Base-by-base conservation (phyloP, 352 stramenopile genomes). In the Globisporangium ultimum region DNA sequence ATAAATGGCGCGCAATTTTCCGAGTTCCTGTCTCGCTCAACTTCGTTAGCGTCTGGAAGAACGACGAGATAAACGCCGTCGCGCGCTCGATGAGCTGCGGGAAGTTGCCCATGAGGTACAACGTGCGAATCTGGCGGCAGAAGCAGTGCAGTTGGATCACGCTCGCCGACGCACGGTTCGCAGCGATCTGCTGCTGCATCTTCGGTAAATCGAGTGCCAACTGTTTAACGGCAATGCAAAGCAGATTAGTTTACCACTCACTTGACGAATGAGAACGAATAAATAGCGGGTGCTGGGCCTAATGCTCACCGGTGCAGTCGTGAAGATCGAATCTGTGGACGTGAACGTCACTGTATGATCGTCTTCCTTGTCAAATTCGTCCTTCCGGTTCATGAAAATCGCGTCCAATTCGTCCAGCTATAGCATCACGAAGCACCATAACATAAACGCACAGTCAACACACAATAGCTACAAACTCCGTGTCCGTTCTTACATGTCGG, bases 371-470 rank as follows among this genome's bases (percentile, higher is more conserved):
- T 81, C 68, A 2, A 51, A 54, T 18, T 71, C 65, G 9, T 63
- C 28, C 28, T 45, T 78, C 46, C 84, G 55, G 48, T 76, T 74
- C 51, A 69, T 53, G 43, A 87, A 89, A 52, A 92, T 91, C 34
- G 85, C 85, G 43, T 94, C 85, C 4, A 94, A 67, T 20, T 94
- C 85, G 48, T 94, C 85, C 6, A 91, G 60, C 83, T 93, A 48
- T 7, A 61, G 7, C 11, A 28, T 28, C 24, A 28, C 24, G 5
- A 36, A 36, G 28, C 28, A 36, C 4, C 5, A 36, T 10, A 36
- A 36, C 17, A n/a, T 24, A 48, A n/a, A 22, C 41, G 41, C 28
- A 12, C 13, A 28, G 48, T 14, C 28, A 42, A 56, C 7, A 34
- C n/a, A 47, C 2, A 21, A 56, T n/a, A 48, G 20, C 47, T 10